Conservation (phyloP, 2,329 filamentous ascomycete species). For the Cryphonectria naterciae region DNA sequence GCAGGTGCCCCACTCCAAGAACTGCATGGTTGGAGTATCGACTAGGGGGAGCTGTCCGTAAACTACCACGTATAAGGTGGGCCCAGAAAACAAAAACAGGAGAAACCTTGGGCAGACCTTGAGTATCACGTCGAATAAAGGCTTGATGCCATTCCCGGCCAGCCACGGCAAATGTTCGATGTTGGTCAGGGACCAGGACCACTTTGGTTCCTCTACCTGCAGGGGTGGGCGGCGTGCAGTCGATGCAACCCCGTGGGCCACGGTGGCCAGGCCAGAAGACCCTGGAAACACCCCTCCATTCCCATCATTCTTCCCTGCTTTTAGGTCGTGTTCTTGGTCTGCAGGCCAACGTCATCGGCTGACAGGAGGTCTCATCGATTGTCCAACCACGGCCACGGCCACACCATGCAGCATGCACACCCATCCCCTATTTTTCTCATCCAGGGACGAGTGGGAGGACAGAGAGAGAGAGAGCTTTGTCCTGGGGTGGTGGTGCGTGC, state of each 20-base stretch:
- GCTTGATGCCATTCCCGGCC: neutral
- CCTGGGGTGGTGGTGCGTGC: neutral
- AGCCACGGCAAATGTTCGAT: neutral
- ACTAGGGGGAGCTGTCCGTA: too few species aligned
- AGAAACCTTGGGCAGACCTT: neutral
- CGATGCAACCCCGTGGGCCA: conserved; percentile 15
- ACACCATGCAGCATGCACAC: neutral
- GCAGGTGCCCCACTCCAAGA: neutral
- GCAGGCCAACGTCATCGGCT: conserved; percentile 29
- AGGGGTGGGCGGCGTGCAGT: neutral
- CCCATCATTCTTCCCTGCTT: conserved; percentile 23
- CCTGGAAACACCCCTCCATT: neutral
- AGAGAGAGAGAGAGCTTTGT: neutral
- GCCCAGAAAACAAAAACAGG: neutral
- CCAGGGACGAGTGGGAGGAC: neutral
- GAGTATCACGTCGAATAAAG: neutral
- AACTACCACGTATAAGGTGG: too few species aligned
- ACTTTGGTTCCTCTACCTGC: conserved; percentile 6
- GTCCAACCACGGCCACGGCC: conserved; percentile 11
- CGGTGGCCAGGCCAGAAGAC: conserved; percentile 13
- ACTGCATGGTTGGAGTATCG: neutral
- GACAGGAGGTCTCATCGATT: conserved; percentile 14
- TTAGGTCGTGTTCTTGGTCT: conserved; percentile 20
- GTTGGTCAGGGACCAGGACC: conserved; percentile 13
- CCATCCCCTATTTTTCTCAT: neutral